phyloP scores from a whole-genome alignment of 2,329 filamentous ascomycete species.

The Aureobasidium sp. region DNA sequence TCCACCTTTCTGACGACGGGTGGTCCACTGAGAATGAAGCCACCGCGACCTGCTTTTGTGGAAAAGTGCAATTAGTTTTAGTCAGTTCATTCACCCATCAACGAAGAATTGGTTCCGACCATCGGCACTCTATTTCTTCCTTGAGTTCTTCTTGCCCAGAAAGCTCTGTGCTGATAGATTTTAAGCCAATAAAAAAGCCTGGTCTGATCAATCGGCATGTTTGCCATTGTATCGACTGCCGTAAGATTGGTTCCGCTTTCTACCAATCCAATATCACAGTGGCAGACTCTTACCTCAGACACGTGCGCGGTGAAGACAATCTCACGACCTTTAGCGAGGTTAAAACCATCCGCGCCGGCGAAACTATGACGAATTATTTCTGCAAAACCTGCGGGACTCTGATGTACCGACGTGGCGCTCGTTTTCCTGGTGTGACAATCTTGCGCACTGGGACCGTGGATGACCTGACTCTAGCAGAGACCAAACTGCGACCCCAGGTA shows the following conservation, averaged over 20 bases:
- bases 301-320: constrained; percentile 47
- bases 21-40: constrained; percentile 26
- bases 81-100: constrained; percentile 25
- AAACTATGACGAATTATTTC: constrained; percentile 56
- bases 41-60: constrained; percentile 55
- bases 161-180: background rate
- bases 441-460: constrained; percentile 56
- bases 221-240: constrained; percentile 56
- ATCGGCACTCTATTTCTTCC: background rate
- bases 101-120: too few relatives aligned
- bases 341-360: constrained; percentile 41
- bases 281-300: constrained; percentile 37
- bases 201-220: constrained; percentile 47
- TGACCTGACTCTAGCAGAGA: constrained; percentile 53
- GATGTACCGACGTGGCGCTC: constrained; percentile 49
- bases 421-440: constrained; percentile 42
- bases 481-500: constrained; percentile 45
- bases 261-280: constrained; percentile 55
- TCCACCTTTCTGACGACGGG: background rate
- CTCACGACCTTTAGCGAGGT: constrained; percentile 42
- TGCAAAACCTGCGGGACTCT: constrained; percentile 54
- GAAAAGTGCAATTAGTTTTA: constrained; percentile 48
- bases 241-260: constrained; percentile 56
- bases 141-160: background rate
- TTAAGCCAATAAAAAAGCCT: constrained; percentile 29